Evolutionary conservation across 805 yeast species (phyloP).

Genomic region (Teunomyces panamensis): DNA sequence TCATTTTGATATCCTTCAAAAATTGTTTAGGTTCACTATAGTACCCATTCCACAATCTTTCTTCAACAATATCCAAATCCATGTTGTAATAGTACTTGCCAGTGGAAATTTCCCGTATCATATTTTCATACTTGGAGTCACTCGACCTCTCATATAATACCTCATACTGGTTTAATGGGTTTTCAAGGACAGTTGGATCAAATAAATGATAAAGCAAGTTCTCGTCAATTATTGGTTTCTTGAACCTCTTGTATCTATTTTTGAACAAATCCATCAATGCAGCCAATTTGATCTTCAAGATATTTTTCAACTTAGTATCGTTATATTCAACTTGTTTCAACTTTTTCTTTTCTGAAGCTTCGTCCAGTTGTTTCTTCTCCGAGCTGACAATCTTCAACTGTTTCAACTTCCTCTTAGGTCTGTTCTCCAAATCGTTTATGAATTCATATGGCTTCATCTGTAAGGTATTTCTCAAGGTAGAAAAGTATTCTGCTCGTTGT

Average conservation of each 20-base stretch:
- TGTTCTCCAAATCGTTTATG: constrained; percentile 55
- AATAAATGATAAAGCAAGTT: constrained; percentile 69
- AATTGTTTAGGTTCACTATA: constrained; percentile 92
- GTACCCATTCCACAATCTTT: constrained; percentile 93
- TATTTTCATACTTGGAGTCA: constrained; percentile 49
- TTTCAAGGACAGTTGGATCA: constrained; percentile 50
- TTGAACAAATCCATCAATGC: constrained; percentile 89
- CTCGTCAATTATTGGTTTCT: constrained; percentile 88
- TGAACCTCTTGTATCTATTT: constrained; percentile 81
- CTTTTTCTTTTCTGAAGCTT: constrained; percentile 38
- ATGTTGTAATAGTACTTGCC: constrained; percentile 77
- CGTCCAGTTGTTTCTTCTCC: constrained; percentile 16
- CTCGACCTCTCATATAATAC: constrained; percentile 46
- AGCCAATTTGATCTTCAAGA: constrained; percentile 79
- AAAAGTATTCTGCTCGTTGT: constrained; percentile 59
- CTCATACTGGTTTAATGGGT: constrained; percentile 36
- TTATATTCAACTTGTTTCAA: constrained; percentile 52
- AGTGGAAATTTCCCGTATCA: constrained; percentile 77
- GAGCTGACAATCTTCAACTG: constrained; percentile 37
- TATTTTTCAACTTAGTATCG: constrained; percentile 81
- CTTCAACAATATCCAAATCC: constrained; percentile 93
- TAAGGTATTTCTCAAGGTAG: constrained; percentile 50
- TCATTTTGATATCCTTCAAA: constrained; percentile 78
- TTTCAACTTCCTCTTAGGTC: constrained; percentile 50
- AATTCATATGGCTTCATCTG: constrained; percentile 68